Evolutionary conservation across 2,329 filamentous ascomycete genomes (phyloP).

Genomic region (Colletotrichum eremochloae): DNA sequence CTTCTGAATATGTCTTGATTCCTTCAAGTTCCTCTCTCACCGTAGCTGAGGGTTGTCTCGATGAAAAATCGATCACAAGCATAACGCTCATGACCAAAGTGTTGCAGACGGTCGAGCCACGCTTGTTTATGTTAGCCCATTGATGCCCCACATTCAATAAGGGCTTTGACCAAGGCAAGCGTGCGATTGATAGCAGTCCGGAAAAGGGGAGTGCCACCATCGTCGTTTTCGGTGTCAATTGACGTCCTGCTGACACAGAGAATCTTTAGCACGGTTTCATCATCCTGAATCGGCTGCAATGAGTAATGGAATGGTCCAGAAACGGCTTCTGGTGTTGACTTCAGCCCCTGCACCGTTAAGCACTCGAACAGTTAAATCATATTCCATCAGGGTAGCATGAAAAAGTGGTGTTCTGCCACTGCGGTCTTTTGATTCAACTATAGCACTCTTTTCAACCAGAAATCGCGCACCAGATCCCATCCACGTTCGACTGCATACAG

Average conservation of each 20-base stretch:
- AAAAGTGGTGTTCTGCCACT: too few species aligned
- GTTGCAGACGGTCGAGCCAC: not conserved
- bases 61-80: not conserved
- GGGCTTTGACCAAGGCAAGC: not conserved
- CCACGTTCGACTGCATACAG: too few species aligned
- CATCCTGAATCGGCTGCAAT: fast-evolving
- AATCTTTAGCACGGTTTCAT: not conserved
- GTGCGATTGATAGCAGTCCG: fast-evolving
- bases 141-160: not conserved
- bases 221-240: not conserved
- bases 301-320: not conserved
- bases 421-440: too few species aligned
- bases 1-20: not conserved
- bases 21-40: not conserved
- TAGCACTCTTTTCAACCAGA: too few species aligned
- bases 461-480: too few species aligned
- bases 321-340: not conserved
- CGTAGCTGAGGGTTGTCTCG: not conserved
- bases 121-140: not conserved
- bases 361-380: not conserved
- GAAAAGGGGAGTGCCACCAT: not conserved
- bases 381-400: too few species aligned
- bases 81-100: not conserved
- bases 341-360: not conserved
- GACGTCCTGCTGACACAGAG: not conserved